Percentiles rank a stretch among this genome's conserved stretches.
These are phyloP conservation scores for Saturnispora hagleri DNA, from an alignment of 805 yeast genomes.

Conservation along the genomic window DNA sequence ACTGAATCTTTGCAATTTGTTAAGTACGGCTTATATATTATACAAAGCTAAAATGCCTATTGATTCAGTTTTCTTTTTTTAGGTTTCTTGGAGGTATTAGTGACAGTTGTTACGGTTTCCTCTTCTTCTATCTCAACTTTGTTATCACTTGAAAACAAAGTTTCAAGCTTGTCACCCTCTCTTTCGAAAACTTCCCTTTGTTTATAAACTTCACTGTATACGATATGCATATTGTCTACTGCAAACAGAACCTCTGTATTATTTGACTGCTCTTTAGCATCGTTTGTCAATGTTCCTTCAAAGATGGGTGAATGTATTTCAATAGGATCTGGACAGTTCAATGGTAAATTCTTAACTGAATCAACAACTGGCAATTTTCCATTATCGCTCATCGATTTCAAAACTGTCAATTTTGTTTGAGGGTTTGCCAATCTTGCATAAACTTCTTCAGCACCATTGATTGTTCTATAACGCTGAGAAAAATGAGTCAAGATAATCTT, in stretches of 20 bases:
- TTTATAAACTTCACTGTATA: conserved; percentile 33
- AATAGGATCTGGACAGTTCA: conserved; percentile 16
- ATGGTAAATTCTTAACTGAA: background rate
- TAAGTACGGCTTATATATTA: background rate
- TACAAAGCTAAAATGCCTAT: background rate
- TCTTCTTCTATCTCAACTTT: conserved; percentile 15
- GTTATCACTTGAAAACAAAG: conserved; percentile 20
- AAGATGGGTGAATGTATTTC: conserved; percentile 21
- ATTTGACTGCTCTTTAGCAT: conserved; percentile 20
- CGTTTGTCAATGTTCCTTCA: conserved; percentile 5
- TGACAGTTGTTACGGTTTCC: background rate
- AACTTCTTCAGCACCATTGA: conserved; percentile 24
- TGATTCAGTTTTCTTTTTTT: conserved; percentile 4
- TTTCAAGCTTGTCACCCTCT: conserved; percentile 23
- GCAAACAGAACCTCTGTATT: conserved; percentile 37
- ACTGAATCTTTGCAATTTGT: conserved; percentile 17
- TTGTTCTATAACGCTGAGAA: conserved; percentile 74
- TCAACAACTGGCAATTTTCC: conserved; percentile 14
- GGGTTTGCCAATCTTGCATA: conserved; percentile 19
- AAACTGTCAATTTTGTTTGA: conserved; percentile 9
- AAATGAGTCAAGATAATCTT: conserved; percentile 80
- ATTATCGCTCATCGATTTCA: conserved; percentile 10
- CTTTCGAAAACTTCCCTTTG: conserved; percentile 24
- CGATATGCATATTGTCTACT: conserved; percentile 56
- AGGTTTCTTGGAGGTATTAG: background rate